Conservation (phyloP, 495 filamentous ascomycete genomes). For the Clohesyomyces aquaticus region DNA sequence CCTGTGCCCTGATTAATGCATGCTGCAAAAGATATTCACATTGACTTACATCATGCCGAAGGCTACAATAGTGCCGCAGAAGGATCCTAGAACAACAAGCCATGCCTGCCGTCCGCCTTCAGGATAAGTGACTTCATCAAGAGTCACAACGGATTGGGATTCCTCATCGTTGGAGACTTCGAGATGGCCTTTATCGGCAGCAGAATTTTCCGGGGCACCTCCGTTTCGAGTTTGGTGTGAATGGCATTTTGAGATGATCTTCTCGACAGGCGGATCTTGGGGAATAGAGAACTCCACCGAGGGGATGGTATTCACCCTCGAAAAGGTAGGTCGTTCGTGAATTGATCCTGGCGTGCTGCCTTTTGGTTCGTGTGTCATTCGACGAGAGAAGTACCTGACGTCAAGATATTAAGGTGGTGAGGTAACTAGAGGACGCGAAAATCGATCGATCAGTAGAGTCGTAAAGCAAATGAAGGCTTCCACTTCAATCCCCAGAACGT, state of each 20-base stretch:
- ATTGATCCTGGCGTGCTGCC: slow-evolving; percentile 51
- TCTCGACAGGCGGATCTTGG: slow-evolving; percentile 6
- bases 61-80: slow-evolving; percentile 44
- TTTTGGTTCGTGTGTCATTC: slow-evolving; percentile 44
- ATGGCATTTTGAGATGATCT: slow-evolving; percentile 24
- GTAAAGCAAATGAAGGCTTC: neutral
- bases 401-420: slow-evolving; percentile 2
- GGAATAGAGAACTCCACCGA: slow-evolving; percentile 34
- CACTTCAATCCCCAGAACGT: slow-evolving; percentile 4
- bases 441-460: neutral
- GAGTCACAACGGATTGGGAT: neutral
- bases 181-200: neutral
- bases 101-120: slow-evolving; percentile 50
- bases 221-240: slow-evolving; percentile 29
- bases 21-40: neutral
- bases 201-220: slow-evolving; percentile 16
- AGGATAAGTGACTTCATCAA: slow-evolving; percentile 43
- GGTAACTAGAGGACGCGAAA: neutral
- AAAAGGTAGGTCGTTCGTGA: slow-evolving; percentile 11
- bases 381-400: slow-evolving; percentile 18
- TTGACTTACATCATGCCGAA: slow-evolving; percentile 46
- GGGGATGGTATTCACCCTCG: slow-evolving; percentile 24
- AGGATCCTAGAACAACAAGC: slow-evolving; percentile 50
- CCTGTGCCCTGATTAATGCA: slow-evolving; percentile 22
- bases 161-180: slow-evolving; percentile 11